Evolutionary conservation across 1,284 basidiomycete genomes (phyloP).

Genomic region (Cryptococcus maquisensis): DNA sequence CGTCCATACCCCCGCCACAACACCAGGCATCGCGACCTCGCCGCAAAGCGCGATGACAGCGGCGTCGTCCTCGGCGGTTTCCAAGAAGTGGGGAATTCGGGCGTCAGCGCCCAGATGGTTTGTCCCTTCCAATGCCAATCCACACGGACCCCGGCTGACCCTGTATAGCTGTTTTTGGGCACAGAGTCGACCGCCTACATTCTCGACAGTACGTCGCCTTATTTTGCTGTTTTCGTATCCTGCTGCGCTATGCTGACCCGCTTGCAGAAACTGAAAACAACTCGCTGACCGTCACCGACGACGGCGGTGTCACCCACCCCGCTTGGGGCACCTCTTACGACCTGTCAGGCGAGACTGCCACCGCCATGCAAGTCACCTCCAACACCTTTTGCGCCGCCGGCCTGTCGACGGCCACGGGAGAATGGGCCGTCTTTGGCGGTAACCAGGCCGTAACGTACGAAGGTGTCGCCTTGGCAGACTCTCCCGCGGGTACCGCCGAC

Average conservation of each 20-base stretch:
- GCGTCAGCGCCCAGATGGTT: conserved; percentile 49
- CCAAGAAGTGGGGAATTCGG: conserved; percentile 43
- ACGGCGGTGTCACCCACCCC: conserved; percentile 32
- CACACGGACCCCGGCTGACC: not conserved
- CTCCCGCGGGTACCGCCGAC: conserved; percentile 21
- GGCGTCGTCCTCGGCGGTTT: conserved; percentile 32
- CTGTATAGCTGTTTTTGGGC: conserved; percentile 3
- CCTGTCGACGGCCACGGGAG: conserved; percentile 51
- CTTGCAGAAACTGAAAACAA: conserved; percentile 57
- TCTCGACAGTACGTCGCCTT: conserved; percentile 50
- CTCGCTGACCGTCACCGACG: conserved; percentile 54
- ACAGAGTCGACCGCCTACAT: conserved; percentile 50
- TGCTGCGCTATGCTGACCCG: not conserved
- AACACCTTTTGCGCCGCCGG: conserved; percentile 70
- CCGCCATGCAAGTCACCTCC: conserved; percentile 64
- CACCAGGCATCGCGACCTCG: conserved; percentile 10
- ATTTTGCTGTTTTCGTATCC: not conserved
- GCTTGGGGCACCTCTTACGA: conserved; percentile 52
- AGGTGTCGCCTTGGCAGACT: conserved; percentile 52
- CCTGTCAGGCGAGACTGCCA: conserved; percentile 47
- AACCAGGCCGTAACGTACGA: conserved; percentile 73
- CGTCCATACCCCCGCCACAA: conserved; percentile 19
- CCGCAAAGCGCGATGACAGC: not conserved
- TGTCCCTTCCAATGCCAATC: not conserved
- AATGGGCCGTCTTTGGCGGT: conserved; percentile 51